Evolutionary conservation across 2,329 filamentous ascomycete genomes (phyloP).

Genomic region (Tolypocladium tundrense): DNA sequence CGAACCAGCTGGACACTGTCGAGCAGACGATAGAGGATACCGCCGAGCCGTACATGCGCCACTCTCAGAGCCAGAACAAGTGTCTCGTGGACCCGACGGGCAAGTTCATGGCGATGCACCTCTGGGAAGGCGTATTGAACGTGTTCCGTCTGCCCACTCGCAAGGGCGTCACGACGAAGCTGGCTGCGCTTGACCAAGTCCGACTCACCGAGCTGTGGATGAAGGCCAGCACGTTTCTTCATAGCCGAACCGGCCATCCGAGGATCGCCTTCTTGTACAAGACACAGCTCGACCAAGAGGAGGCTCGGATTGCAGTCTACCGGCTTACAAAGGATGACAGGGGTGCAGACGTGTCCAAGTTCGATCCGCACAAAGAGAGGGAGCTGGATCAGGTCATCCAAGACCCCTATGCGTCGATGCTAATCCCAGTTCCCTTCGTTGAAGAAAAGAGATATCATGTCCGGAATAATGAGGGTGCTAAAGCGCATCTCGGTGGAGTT

Average conservation of each 20-base stretch:
- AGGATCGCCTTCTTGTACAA: slow-evolving; percentile 50
- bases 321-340: slow-evolving; percentile 48
- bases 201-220: slow-evolving; percentile 50
- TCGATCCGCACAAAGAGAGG: slow-evolving; percentile 44
- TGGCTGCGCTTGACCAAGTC: slow-evolving; percentile 43
- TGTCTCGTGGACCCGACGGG: slow-evolving; percentile 77
- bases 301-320: slow-evolving; percentile 49
- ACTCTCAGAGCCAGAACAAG: slow-evolving; percentile 73
- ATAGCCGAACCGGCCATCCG: slow-evolving; percentile 48
- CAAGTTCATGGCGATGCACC: slow-evolving; percentile 44
- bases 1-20: slow-evolving; percentile 37
- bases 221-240: slow-evolving; percentile 45
- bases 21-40: slow-evolving; percentile 42
- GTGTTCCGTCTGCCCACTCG: slow-evolving; percentile 39
- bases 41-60: slow-evolving; percentile 53
- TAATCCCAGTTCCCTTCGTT: slow-evolving; percentile 52
- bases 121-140: slow-evolving; percentile 51
- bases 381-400: slow-evolving; percentile 42
- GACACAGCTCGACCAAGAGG: slow-evolving; percentile 37
- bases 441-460: slow-evolving; percentile 51
- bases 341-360: slow-evolving; percentile 40
- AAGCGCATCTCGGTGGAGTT: slow-evolving; percentile 56
- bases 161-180: slow-evolving; percentile 31
- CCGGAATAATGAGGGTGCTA: slow-evolving; percentile 40
- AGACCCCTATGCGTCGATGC: slow-evolving; percentile 46